Base-by-base conservation (phyloP, 225 moss, liverwort and hornwort genomes). In the Bryum argenteum region DNA sequence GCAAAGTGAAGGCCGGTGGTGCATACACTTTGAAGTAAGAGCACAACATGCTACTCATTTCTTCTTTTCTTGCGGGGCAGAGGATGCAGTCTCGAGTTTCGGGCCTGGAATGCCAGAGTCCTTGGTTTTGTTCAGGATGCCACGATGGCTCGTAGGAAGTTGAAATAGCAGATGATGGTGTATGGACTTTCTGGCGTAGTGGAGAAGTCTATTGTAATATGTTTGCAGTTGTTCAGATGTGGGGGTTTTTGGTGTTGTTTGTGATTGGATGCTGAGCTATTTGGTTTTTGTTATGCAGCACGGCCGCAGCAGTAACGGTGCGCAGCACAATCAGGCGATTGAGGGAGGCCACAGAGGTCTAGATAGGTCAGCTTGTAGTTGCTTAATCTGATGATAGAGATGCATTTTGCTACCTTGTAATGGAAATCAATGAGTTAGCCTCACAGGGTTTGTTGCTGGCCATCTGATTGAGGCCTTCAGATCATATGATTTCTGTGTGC, bases 1-100 rank as follows among this genome's bases (percentile, higher is more conserved):
- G 80, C n/a, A 80, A 80, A 57, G 75, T 80, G 65, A 80, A 80
- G 75, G 80, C 80, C 20, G 80, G 80, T 22, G 80, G 80, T 66
- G 80, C 80, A 9, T 75, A 80, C 80, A 80, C 80, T 45, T 39
- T 80, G 69, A 80, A 80, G 75, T 75, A 70, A 71, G 80, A 22
- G 20, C 51, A 11, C 48, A 52, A 66, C 13, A 26, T 26, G 26
- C 26, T 26, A 26, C 4, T 26, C 26, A 26, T 26, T 20, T 19
- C 20, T 41, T 42, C 2, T 61, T 41, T 61, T 33, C 33, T 33
- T 3, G 33, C 33, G 33, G 33, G 33, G 41, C 40, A 41, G 20
- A 61, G 58, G 58, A 28, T 13, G 16, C 9, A 26, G 28, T 18
- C 18, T 2, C 8, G 18, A 18, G 52, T 52, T 51, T 52, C 9